Evolutionary conservation across 2,329 filamentous ascomycete genomes (phyloP), one percentile per base, ranked within the genome.

Genomic region (Calonectria pseudoreteaudii): DNA sequence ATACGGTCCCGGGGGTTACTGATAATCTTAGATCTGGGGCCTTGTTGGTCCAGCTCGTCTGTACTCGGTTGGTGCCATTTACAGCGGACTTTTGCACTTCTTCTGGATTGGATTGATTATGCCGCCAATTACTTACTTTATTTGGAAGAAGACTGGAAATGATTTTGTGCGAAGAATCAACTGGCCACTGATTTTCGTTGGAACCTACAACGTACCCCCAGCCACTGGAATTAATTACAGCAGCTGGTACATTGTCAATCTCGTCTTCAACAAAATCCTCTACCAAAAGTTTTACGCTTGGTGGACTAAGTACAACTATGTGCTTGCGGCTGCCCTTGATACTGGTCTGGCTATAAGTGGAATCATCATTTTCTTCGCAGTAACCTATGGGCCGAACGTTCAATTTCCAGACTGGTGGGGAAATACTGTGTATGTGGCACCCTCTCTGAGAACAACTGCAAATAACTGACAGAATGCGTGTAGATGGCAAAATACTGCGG

Each of bases 401-500:
- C 64, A 72, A 26, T 72, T 72, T 30, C 69, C 69, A 30, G 65
- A 68, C 20, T 72, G 70, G 70, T 72, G 70, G 70, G 70, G 70
- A n/a, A 72, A 72, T 41, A 72, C 69, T 31, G 69, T 71, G 69
- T 71, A 66, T 49, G 69, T 66, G 10, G 8, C 18, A 11, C 14
- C 26, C 4, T 2, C 9, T 1, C 31, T 4, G 6, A 4, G 14
- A 41, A 3, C 20, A 31, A 3, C 20, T 28, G 14, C 26, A 62
- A 20, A 38, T 34, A 9, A 31, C n/a, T 47, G 20, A 62, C 16
- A 9, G 31, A 38, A 28, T 18, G 28, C 47, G 8, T 44, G 26
- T 34, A 71, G 69, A 34, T 71, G 69, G 69, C 69, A 71, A 14
- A 71, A 66, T 38, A 71, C 69, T 49, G 69, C 69, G 4, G 69